Evolutionary conservation across 352 stramenopile genomes (phyloP).

Genomic region (Phytophthora tentaculata): DNA sequence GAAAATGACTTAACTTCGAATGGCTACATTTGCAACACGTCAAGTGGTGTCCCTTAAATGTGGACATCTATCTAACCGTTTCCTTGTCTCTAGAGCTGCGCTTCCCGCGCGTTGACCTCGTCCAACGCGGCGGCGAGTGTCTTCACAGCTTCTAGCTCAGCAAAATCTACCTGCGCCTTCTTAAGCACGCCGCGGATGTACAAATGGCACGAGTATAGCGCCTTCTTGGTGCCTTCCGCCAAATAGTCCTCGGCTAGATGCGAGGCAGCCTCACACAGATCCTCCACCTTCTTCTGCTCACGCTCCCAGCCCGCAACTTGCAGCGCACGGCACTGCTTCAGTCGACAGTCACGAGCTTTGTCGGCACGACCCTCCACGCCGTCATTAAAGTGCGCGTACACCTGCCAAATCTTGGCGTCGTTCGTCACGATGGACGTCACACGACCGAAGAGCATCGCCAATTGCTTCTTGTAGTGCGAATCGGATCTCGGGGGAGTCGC

Average conservation of each 20-base stretch:
- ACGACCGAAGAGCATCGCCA: slow-evolving; percentile 79
- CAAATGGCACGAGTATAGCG: slow-evolving; percentile 75
- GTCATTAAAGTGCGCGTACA: slow-evolving; percentile 86
- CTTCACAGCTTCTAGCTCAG: slow-evolving; percentile 50
- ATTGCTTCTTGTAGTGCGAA: slow-evolving; percentile 72
- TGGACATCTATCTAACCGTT: slow-evolving; percentile 3
- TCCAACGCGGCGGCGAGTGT: slow-evolving; percentile 55
- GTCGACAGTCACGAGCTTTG: slow-evolving; percentile 79
- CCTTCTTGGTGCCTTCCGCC: slow-evolving; percentile 75
- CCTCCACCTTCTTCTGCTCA: slow-evolving; percentile 57
- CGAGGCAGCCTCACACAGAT: slow-evolving; percentile 62
- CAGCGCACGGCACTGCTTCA: slow-evolving; percentile 80
- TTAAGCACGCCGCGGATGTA: slow-evolving; percentile 81
- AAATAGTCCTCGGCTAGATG: slow-evolving; percentile 73
- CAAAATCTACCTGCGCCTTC: slow-evolving; percentile 81
- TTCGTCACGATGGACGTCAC: slow-evolving; percentile 82
- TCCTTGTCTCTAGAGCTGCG: slow-evolving; percentile 48
- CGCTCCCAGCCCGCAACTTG: slow-evolving; percentile 78
- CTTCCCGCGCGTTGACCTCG: slow-evolving; percentile 59
- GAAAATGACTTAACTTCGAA: slow-evolving; percentile 9
- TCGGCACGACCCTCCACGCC: slow-evolving; percentile 55
- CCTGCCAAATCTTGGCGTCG: slow-evolving; percentile 82
- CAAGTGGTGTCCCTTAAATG: slow-evolving; percentile 1
- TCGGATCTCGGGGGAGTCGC: slow-evolving; percentile 58
- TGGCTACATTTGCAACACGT: slow-evolving; percentile 10